Evolutionary conservation across 768 basidiomycete genomes (phyloP).

Genomic region (Suillus placidus): DNA sequence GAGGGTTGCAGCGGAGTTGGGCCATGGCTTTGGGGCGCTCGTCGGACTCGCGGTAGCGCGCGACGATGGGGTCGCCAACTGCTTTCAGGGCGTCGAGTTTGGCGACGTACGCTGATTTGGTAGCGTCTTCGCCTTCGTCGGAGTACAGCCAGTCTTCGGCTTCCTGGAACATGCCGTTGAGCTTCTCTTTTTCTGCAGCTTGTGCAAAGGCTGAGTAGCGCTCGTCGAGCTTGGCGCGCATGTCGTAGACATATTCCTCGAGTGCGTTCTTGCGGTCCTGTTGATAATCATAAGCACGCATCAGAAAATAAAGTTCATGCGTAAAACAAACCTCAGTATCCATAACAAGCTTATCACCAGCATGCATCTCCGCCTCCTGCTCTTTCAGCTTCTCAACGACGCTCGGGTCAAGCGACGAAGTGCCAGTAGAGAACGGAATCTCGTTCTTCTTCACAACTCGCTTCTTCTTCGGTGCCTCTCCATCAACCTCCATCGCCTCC

Average conservation of each 20-base stretch:
- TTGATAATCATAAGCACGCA: not conserved
- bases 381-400: constrained; percentile 71
- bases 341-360: constrained; percentile 92
- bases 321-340: constrained; percentile 83
- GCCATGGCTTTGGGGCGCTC: constrained; percentile 74
- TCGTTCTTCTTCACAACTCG: constrained; percentile 82
- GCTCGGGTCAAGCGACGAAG: constrained; percentile 64
- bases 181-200: constrained; percentile 73
- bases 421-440: constrained; percentile 68
- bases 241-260: constrained; percentile 98
- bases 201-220: constrained; percentile 79
- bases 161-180: constrained; percentile 68
- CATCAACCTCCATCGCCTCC: constrained; percentile 74
- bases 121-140: constrained; percentile 94
- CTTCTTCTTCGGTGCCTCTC: constrained; percentile 80
- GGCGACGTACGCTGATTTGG: constrained; percentile 90
- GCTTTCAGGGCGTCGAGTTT: constrained; percentile 83
- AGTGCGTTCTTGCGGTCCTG: constrained; percentile 98
- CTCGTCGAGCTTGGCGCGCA: constrained; percentile 87
- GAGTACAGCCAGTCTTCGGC: constrained; percentile 98
- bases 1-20: constrained; percentile 82
- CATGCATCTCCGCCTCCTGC: constrained; percentile 86
- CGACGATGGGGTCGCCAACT: constrained; percentile 84
- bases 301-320: constrained; percentile 2
- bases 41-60: constrained; percentile 82